Percentiles rank a stretch among this genome's conserved stretches.
phyloP scores from a whole-genome alignment of 139 green algal genomes.

The Chlamydomonas eustigma region DNA sequence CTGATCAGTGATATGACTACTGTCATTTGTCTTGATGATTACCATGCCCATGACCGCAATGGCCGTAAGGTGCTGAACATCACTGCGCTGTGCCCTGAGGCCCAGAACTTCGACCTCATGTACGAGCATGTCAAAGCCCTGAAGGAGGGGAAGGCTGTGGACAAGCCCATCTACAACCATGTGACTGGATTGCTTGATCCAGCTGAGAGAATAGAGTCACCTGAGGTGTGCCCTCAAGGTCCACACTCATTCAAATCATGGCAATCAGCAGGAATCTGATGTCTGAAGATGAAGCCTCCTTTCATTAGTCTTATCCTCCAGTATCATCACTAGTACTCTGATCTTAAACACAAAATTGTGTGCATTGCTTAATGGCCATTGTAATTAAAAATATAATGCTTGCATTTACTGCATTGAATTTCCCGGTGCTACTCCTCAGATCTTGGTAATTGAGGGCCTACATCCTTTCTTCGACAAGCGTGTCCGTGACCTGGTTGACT shows the following conservation, averaged over 20 bases:
- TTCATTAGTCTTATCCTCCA: too few relatives aligned
- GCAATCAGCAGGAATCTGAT: too few relatives aligned
- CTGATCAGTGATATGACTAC: conserved; percentile 98
- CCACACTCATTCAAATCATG: too few relatives aligned
- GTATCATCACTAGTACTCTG: too few relatives aligned
- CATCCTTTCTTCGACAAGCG: conserved; percentile 98
- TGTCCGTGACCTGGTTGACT: conserved; percentile 94
- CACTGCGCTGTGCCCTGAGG: conserved; percentile 89
- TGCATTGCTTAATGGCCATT: too few relatives aligned
- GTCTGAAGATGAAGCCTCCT: too few relatives aligned
- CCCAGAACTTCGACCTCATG: conserved; percentile 99
- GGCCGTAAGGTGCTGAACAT: conserved; percentile 87
- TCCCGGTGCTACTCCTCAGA: too few relatives aligned
- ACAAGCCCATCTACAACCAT: conserved; percentile 99
- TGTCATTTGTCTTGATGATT: conserved; percentile 99
- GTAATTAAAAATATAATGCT: too few relatives aligned
- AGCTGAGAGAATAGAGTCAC: conserved; percentile 83
- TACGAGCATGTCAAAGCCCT: conserved; percentile 94
- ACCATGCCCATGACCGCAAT: conserved; percentile 92
- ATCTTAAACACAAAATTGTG: too few relatives aligned
- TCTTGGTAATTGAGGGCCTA: conserved; percentile 97
- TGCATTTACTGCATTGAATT: not conserved
- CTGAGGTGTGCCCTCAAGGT: too few relatives aligned
- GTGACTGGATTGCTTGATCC: conserved; percentile 94
- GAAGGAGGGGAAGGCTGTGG: conserved; percentile 94